These are phyloP conservation scores for Xylariales sp. DNA, from an alignment of 2,329 filamentous ascomycete species.

Conservation along the genomic window DNA sequence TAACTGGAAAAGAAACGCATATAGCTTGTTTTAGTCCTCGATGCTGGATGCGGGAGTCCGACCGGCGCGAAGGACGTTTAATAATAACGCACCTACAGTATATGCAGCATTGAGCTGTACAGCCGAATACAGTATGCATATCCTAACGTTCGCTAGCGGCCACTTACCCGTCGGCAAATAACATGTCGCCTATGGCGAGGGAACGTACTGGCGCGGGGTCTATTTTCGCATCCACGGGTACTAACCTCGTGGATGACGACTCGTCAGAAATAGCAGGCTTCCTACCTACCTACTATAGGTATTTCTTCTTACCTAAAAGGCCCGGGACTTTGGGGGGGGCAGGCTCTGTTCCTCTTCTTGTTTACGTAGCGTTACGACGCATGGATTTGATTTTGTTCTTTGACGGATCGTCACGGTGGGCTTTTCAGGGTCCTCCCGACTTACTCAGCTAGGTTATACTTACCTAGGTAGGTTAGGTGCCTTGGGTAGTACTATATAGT, in stretches of 20 bases:
- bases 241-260: constrained; percentile 11
- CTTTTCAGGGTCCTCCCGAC: constrained; percentile 23
- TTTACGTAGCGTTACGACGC: constrained; percentile 9
- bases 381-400: constrained; percentile 2
- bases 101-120: constrained; percentile 35
- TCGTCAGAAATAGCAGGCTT: neutral
- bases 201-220: constrained; percentile 13
- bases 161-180: constrained; percentile 37
- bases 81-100: constrained; percentile 36
- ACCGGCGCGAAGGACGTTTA: constrained; percentile 28
- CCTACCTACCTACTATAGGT: neutral
- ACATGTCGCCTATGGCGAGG: constrained; percentile 26
- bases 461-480: no score
- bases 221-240: constrained; percentile 17
- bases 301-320: neutral
- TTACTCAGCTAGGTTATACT: no score
- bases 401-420: constrained; percentile 19
- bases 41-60: neutral
- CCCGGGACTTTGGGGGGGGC: neutral
- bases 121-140: constrained; percentile 39
- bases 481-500: no score
- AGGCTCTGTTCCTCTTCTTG: neutral
- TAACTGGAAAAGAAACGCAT: constrained; percentile 8
- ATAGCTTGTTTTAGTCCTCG: constrained; percentile 4
- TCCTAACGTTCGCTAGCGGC: constrained; percentile 35